phyloP scores from a whole-genome alignment of 2,329 filamentous ascomycete species.

The Phoma sp. region DNA sequence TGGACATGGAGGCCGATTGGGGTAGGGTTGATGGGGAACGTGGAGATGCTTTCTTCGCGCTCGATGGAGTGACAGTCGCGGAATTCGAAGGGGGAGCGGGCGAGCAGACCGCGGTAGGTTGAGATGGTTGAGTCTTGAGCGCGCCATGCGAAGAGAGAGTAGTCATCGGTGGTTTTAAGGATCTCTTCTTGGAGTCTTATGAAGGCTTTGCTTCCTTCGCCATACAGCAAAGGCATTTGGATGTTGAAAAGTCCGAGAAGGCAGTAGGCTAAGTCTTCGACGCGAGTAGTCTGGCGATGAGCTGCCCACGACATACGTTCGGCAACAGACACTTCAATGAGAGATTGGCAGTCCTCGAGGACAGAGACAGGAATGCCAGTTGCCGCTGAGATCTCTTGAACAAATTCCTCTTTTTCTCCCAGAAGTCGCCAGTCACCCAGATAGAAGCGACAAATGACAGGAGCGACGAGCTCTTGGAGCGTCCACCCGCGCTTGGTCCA shows the following conservation, averaged over 20 bases:
- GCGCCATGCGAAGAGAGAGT: conserved; percentile 37
- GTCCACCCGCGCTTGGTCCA: conserved; percentile 41
- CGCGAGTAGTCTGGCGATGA: conserved; percentile 31
- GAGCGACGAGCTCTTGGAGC: conserved; percentile 38
- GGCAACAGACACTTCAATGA: conserved; percentile 30
- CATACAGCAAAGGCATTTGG: conserved; percentile 39
- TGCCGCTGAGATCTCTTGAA: conserved; percentile 29
- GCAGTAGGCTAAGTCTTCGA: conserved; percentile 40
- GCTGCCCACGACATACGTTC: conserved; percentile 41
- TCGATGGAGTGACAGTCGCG: conserved; percentile 27
- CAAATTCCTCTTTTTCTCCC: conserved; percentile 34
- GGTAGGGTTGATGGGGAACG: conserved; percentile 26
- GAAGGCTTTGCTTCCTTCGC: conserved; percentile 38
- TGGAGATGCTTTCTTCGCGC: conserved; percentile 26
- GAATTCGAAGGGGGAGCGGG: conserved; percentile 31
- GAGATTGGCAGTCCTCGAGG: conserved; percentile 23
- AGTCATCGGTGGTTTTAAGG: conserved; percentile 35
- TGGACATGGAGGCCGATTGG: conserved; percentile 33
- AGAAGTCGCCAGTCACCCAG: conserved; percentile 32
- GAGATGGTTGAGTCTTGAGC: conserved; percentile 21
- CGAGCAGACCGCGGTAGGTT: conserved; percentile 33
- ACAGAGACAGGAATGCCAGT: conserved; percentile 35
- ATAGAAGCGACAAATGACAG: conserved; percentile 32
- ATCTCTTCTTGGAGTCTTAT: conserved; percentile 37
- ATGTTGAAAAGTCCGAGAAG: conserved; percentile 42